Evolutionary conservation across 352 stramenopile genomes (phyloP), one percentile per base, ranked within the genome.

Genomic region (Phytophthora pini): DNA sequence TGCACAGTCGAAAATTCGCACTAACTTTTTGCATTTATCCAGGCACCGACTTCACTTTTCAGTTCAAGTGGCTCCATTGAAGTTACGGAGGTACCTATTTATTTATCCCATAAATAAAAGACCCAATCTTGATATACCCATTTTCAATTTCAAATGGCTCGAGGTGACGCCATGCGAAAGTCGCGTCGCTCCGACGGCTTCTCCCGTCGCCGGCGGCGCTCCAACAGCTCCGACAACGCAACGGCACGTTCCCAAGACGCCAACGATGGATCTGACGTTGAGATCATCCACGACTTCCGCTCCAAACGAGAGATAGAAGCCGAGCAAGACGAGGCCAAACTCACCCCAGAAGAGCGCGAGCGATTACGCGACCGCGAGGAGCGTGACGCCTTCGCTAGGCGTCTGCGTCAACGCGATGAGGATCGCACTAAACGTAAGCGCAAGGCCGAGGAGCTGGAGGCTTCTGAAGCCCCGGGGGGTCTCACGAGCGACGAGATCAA

Each of bases 321-420:
- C 1, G 65, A 56, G 13, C 36, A 67, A 63, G 72, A 49, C 31
- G 53, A 68, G 5, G 34, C 60, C 1, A 57, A 72, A 5, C 34
- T 80, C 15, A 61, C 68, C 1, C 61, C 63, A 13, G 76, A 84
- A 20, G 79, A 91, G 46, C 80, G 74, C 55, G 78, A 78, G 51
- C 74, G 83, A 51, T 75, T 82, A 3, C 59, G 75, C 34, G 80
- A 94, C 54, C 80, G 77, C 26, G 77, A 87, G 24, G 90, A 96
- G 56, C 84, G 87, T 9, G 82, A 96, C 38, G 89, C 84, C 24
- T 95, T 96, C 47, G 90, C 89, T 9, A 83, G 96, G 61, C 82
- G 84, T 0, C 43, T 97, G 40, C 81, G 83, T 15, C 68, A 85
- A 49, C 83, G 86, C 4, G 91, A 97, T 48, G 84, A 96, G 11